These are phyloP conservation scores for Solanum hybrid DNA, from an alignment of 305 asterid species.

Conservation along the genomic window DNA sequence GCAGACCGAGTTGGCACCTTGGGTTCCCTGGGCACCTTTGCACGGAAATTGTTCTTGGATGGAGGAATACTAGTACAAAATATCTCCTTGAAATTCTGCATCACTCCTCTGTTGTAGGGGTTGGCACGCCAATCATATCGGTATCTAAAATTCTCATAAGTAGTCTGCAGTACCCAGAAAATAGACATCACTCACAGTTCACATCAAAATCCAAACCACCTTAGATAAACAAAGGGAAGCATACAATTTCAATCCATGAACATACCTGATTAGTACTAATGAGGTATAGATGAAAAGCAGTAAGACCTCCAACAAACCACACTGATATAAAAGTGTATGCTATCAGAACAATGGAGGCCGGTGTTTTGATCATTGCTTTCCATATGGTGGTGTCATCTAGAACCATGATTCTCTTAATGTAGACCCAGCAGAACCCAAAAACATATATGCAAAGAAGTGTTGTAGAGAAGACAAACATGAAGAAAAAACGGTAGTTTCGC, in stretches of 20 bases:
- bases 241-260: background rate
- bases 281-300: constrained; percentile 86
- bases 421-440: constrained; percentile 85
- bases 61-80: constrained; percentile 53
- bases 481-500: constrained; percentile 97
- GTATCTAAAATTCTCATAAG: constrained; percentile 91
- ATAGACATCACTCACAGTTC: background rate
- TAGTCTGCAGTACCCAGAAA: constrained; percentile 48
- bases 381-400: constrained; percentile 55
- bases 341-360: constrained; percentile 81
- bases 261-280: constrained; percentile 85
- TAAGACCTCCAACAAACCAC: constrained; percentile 98
- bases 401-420: constrained; percentile 61
- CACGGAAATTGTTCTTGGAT: constrained; percentile 80
- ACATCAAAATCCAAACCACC: background rate
- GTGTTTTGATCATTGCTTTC: constrained; percentile 86
- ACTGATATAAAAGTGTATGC: constrained; percentile 77
- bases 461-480: constrained; percentile 94
- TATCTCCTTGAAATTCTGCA: constrained; percentile 61
- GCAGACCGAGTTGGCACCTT: constrained; percentile 42
- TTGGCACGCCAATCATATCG: constrained; percentile 80
- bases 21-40: constrained; percentile 49
- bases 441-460: constrained; percentile 87
- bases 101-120: constrained; percentile 80
- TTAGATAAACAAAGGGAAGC: constrained; percentile 1